phyloP scores from a whole-genome alignment of 768 basidiomycete genomes.

The Tulasnella calospora region DNA sequence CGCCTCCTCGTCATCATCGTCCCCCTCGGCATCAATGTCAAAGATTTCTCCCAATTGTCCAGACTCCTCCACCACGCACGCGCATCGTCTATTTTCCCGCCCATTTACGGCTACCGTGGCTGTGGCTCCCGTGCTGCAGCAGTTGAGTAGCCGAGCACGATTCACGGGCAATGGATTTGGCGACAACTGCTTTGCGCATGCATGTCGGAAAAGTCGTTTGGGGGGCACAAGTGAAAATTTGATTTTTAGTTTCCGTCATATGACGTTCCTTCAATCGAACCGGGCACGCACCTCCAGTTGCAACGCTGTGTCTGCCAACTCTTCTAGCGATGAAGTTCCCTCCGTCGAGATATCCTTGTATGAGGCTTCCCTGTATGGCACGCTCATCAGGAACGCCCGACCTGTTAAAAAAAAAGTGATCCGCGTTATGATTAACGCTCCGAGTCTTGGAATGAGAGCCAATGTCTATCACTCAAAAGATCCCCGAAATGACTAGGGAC shows the following conservation, averaged over 20 bases:
- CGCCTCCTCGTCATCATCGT: conserved; percentile 28
- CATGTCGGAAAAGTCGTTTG: background rate
- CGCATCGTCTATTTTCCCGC: conserved; percentile 24
- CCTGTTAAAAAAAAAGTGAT: conserved; percentile 2
- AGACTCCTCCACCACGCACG: conserved; percentile 23
- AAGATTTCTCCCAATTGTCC: conserved; percentile 26
- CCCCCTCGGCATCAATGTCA: conserved; percentile 28
- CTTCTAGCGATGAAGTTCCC: conserved; percentile 13
- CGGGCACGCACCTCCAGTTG: conserved; percentile 9
- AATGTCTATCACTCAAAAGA: background rate
- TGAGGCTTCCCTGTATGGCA: conserved; percentile 3
- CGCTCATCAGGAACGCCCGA: conserved; percentile 21
- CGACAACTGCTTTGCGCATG: conserved; percentile 11
- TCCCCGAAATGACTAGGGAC: conserved; percentile 3
- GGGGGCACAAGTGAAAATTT: conserved; percentile 2
- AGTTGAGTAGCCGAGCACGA: conserved; percentile 16
- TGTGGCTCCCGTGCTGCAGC: conserved; percentile 14
- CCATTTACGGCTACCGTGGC: conserved; percentile 27
- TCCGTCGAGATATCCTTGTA: conserved; percentile 13
- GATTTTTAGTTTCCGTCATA: conserved; percentile 5
- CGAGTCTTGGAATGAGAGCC: conserved; percentile 1
- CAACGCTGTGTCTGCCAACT: conserved; percentile 16
- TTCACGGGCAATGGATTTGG: conserved; percentile 18
- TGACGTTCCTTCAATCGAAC: conserved; percentile 6
- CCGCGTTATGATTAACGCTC: background rate